A percentile compares a stretch with the other conserved stretches of the same genome.
phyloP scores from a whole-genome alignment of 1,139 yeast species.

The Eremothecium coryli region DNA sequence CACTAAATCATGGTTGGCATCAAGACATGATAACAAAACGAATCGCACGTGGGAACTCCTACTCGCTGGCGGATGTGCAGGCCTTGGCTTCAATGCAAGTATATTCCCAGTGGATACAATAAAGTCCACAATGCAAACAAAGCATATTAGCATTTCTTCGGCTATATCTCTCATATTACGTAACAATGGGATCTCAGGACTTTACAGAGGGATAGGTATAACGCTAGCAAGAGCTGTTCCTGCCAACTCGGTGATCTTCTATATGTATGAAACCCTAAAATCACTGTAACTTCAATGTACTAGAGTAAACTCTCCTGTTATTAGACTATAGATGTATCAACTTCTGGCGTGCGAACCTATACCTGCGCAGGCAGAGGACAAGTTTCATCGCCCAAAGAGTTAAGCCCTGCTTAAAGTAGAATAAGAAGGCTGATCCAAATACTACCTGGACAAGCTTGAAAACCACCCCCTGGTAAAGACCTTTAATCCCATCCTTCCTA shows the following conservation, averaged over 20 bases:
- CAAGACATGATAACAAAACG: constrained; percentile 24
- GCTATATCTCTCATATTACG: constrained; percentile 34
- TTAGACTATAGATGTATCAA: too few relatives aligned
- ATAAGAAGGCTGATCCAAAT: constrained; percentile 79
- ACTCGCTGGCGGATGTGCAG: constrained; percentile 79
- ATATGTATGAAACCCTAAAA: constrained; percentile 57
- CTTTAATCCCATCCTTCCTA: constrained; percentile 56
- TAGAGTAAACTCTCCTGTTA: too few relatives aligned
- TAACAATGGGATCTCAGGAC: constrained; percentile 43
- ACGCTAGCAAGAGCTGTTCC: constrained; percentile 79
- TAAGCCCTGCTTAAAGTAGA: constrained; percentile 84
- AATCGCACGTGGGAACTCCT: constrained; percentile 48
- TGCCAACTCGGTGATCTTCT: constrained; percentile 80
- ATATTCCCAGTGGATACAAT: constrained; percentile 88
- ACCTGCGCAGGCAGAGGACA: constrained; percentile 11
- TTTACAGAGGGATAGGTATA: constrained; percentile 80
- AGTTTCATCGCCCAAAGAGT: constrained; percentile 29
- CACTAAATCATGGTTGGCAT: constrained; percentile 36
- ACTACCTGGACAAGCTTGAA: constrained; percentile 79
- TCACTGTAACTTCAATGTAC: neutral
- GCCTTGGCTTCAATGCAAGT: constrained; percentile 67
- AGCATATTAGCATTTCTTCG: constrained; percentile 26
- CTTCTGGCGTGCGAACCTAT: too few relatives aligned
- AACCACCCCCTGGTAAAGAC: constrained; percentile 72
- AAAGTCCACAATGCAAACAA: constrained; percentile 79